Evolutionary conservation across 2,329 filamentous ascomycete species (phyloP).

Genomic region (Massarina eburnea): DNA sequence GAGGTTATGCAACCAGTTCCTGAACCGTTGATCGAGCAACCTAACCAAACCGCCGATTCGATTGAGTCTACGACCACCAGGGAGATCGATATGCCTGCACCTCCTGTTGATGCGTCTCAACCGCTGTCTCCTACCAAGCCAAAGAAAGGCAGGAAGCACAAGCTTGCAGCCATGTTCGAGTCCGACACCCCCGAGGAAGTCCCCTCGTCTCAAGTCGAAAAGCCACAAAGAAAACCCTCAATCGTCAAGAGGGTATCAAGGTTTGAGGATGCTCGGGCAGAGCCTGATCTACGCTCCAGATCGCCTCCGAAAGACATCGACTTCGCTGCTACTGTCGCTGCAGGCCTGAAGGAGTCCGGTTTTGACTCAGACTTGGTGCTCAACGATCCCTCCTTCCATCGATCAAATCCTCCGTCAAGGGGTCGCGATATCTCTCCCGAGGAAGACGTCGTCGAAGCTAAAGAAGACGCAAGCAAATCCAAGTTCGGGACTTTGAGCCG

Average conservation of each 20-base stretch:
- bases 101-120: constrained; percentile 2
- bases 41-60: not conserved
- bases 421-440: constrained; percentile 33
- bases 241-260: not conserved
- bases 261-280: constrained; percentile 9
- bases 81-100: not conserved
- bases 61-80: not conserved
- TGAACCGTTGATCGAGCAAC: constrained; percentile 1
- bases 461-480: constrained; percentile 30
- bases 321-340: constrained; percentile 51
- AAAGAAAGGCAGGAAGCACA: constrained; percentile 43
- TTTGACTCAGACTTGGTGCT: constrained; percentile 50
- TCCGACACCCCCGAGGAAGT: constrained; percentile 19
- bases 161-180: constrained; percentile 36
- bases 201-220: constrained; percentile 10
- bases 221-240: constrained; percentile 12
- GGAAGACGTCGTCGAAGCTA: constrained; percentile 36
- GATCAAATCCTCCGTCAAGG: constrained; percentile 28
- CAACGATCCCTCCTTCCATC: constrained; percentile 43
- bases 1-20: not conserved
- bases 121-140: constrained; percentile 19
- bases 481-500: constrained; percentile 34
- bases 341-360: constrained; percentile 49
- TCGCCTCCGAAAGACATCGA: constrained; percentile 45
- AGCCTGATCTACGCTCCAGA: constrained; percentile 6